Evolutionary conservation across 192 early-diverging fungal genomes (phyloP).

Genomic region (Diversispora eburnea): DNA sequence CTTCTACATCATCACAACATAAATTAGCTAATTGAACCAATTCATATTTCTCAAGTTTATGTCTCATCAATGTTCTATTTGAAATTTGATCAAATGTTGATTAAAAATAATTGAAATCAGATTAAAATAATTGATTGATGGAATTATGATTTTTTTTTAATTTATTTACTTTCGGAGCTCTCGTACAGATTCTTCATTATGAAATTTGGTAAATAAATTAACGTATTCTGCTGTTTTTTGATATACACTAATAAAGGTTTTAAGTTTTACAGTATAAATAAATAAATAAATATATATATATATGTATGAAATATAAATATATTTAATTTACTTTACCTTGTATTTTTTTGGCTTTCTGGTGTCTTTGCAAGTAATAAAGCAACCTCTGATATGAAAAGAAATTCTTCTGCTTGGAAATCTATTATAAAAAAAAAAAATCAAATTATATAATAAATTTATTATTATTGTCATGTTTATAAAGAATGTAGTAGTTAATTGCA

Average conservation of each 20-base stretch:
- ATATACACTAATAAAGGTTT: neutral
- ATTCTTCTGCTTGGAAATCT: neutral
- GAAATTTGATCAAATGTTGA: neutral
- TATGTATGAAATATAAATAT: neutral
- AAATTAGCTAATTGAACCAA: slow-evolving; percentile 88
- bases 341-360: slow-evolving; percentile 6
- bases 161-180: slow-evolving; percentile 23
- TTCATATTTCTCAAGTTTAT: slow-evolving; percentile 46
- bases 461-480: neutral
- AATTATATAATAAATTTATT: neutral
- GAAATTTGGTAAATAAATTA: slow-evolving; percentile 18
- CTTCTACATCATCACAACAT: slow-evolving; percentile 86
- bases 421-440: too few species aligned
- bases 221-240: slow-evolving; percentile 23
- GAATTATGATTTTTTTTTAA: neutral
- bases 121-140: neutral
- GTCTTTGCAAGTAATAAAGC: slow-evolving; percentile 9
- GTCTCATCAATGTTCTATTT: slow-evolving; percentile 22
- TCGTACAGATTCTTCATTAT: slow-evolving; percentile 25
- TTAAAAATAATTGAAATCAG: neutral
- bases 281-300: too few species aligned
- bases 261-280: neutral
- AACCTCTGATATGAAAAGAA: slow-evolving; percentile 25
- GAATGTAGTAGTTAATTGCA: neutral
- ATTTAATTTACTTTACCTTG: neutral